A percentile compares a stretch with the other conserved stretches of the same genome.
Conservation (phyloP, 1,139 yeast genomes). For the Magnusiomyces ingens region DNA sequence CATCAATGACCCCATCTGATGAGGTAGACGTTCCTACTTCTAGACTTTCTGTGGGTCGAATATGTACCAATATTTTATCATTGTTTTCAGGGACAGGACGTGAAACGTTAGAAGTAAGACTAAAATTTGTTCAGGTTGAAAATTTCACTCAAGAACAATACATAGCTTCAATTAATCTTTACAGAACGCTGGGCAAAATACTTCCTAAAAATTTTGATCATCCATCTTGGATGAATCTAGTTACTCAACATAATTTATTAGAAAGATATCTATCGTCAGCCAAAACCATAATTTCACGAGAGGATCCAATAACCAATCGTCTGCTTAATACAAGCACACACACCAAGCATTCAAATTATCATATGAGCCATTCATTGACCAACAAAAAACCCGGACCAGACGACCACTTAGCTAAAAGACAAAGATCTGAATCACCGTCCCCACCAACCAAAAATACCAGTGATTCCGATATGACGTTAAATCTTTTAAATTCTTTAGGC, state of each 20-base stretch:
- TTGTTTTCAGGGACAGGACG: slow-evolving; percentile 14
- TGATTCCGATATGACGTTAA: not conserved
- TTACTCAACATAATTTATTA: slow-evolving; percentile 11
- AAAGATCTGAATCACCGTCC: not conserved
- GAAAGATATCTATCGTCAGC: slow-evolving; percentile 3
- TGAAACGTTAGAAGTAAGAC: slow-evolving; percentile 18
- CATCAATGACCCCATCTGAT: not conserved
- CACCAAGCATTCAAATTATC: not conserved
- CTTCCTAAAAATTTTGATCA: slow-evolving; percentile 21
- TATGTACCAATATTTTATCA: slow-evolving; percentile 13
- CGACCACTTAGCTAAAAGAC: not conserved
- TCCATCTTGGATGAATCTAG: slow-evolving; percentile 20
- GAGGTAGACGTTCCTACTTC: not conserved
- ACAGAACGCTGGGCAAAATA: slow-evolving; percentile 16
- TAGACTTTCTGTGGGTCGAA: slow-evolving; percentile 11
- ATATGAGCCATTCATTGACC: not conserved
- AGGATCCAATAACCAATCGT: not conserved
- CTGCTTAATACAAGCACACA: slow-evolving; percentile 3
- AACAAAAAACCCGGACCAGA: not conserved
- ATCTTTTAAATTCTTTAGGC: not conserved
- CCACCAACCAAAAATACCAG: not conserved
- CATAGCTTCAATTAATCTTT: slow-evolving; percentile 18
- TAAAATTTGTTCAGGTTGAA: slow-evolving; percentile 21
- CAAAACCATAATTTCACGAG: slow-evolving; percentile 4
- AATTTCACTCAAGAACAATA: slow-evolving; percentile 20